Evolutionary conservation across 2,329 filamentous ascomycete species (phyloP), one percentile per base, ranked within the genome.

Genomic region (Colletotrichum acutatum): DNA sequence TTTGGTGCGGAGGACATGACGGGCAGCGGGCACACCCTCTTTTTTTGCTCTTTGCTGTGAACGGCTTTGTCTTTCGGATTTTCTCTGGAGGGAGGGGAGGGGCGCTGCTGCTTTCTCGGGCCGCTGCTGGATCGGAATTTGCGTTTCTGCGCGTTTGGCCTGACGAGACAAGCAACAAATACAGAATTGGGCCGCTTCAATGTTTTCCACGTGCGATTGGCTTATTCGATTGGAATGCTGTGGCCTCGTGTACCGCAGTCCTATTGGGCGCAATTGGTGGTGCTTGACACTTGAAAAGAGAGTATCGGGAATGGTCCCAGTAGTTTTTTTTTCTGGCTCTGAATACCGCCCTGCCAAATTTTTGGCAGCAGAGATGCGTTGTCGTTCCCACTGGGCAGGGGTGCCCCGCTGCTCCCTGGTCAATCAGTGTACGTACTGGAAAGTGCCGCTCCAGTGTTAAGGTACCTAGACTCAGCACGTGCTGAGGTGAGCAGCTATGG

Each of bases 1-100:
- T 79, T 80, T 77, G 81, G 81, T 77, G 79, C 80, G 78, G 84
- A 80, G 76, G 83, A 84, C 83, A 87, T 86, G 80, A 77, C 82
- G 77, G 76, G 77, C 75, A 80, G 78, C 67, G 74, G 72, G 58
- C 69, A 74, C 70, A 73, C 71, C 71, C 73, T 74, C 71, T 73
- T 59, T 37, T 67, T 53, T 57, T 53, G 32, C 14, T 54, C 37
- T 19, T 54, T 54, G 32, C 57, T 53, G 26, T 64, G 4, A 34
- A 9, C 22, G 37, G 24, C 30, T 66, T 49, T 53, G 52, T 57
- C 46, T 56, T 9, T 64, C 46, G 16, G 32, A 46, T 56, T 37
- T 34, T 30, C 16, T 64, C 24, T 61, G 57, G 24, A 75, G 32
- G 64, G 61, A 68, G 42, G 42, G 66, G 65, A 59, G 64, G n/a